Conservation (phyloP, 2,329 filamentous ascomycete species). For the Aspergillus clavatus region DNA sequence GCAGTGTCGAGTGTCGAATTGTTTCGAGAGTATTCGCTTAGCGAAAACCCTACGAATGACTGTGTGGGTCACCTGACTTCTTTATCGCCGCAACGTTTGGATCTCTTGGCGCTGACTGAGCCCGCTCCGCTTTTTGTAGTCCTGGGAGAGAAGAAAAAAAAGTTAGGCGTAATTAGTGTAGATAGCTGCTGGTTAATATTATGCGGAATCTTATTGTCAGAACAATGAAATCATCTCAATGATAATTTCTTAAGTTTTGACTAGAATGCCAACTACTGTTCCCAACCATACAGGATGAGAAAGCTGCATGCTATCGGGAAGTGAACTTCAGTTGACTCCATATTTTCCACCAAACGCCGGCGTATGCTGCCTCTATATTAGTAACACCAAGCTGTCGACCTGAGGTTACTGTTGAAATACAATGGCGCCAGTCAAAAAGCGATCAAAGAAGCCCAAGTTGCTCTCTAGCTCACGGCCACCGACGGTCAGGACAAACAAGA, state of each 20-base stretch:
- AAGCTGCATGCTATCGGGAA: not conserved
- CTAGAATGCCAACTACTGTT: not conserved
- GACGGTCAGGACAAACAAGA: constrained; percentile 31
- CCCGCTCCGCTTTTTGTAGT: constrained; percentile 5
- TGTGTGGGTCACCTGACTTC: constrained; percentile 39
- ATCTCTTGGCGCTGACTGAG: constrained; percentile 8
- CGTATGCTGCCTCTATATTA: too few species aligned
- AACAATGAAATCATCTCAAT: too few species aligned
- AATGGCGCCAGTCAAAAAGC: constrained; percentile 29
- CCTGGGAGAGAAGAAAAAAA: constrained; percentile 3
- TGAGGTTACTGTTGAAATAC: not conserved
- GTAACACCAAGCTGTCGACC: too few species aligned
- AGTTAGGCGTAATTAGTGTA: not conserved
- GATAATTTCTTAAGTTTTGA: too few species aligned
- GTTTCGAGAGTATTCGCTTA: constrained; percentile 38
- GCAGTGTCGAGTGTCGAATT: constrained; percentile 39
- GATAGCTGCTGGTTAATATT: too few species aligned
- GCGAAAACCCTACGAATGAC: constrained; percentile 34
- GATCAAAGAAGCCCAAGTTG: constrained; percentile 31
- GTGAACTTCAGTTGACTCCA: not conserved
- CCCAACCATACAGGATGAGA: not conserved
- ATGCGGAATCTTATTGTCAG: too few species aligned
- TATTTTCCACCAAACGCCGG: not conserved
- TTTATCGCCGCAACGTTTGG: constrained; percentile 3
- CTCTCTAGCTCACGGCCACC: constrained; percentile 46